These are phyloP conservation scores for Lunasporangiospora selenospora DNA, from an alignment of 192 early-diverging fungal genomes.

Conservation along the genomic window DNA sequence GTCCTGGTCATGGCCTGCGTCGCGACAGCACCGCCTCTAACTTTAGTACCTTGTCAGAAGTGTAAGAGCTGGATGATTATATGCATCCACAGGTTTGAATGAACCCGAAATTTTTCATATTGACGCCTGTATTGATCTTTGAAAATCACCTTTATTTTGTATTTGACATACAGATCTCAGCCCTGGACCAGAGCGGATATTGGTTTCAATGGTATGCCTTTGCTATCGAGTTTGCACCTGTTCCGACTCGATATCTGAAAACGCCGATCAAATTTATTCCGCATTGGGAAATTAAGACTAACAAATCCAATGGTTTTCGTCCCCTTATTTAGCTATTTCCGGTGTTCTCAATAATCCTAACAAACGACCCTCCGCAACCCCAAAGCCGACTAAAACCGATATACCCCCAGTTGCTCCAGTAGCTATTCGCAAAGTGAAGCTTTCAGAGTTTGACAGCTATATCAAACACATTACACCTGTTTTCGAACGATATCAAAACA, in stretches of 20 bases:
- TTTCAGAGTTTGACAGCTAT: conserved; percentile 89
- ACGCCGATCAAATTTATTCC: background rate
- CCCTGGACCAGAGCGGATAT: conserved; percentile 66
- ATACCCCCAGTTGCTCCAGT: conserved; percentile 64
- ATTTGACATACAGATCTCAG: conserved; percentile 16
- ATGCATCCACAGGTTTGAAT: too few species aligned
- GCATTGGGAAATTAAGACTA: background rate
- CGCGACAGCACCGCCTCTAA: conserved; percentile 51
- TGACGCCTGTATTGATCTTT: too few species aligned
- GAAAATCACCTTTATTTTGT: too few species aligned
- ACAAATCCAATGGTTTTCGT: background rate
- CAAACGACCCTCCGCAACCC: conserved; percentile 49
- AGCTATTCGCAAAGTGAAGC: conserved; percentile 69
- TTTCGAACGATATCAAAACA: conserved; percentile 82
- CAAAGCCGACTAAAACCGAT: conserved; percentile 61
- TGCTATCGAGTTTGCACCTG: conserved; percentile 6
- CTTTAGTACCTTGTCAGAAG: conserved; percentile 44
- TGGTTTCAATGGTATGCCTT: conserved; percentile 80
- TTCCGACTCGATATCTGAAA: background rate
- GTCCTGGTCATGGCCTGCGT: conserved; percentile 40
- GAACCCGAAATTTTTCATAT: too few species aligned
- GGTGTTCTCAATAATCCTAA: conserved; percentile 79
- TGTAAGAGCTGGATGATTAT: too few species aligned
- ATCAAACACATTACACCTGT: conserved; percentile 72
- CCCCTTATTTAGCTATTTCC: conserved; percentile 45